Conservation (phyloP, 768 basidiomycete species). For the Leccinum subgranulosum region DNA sequence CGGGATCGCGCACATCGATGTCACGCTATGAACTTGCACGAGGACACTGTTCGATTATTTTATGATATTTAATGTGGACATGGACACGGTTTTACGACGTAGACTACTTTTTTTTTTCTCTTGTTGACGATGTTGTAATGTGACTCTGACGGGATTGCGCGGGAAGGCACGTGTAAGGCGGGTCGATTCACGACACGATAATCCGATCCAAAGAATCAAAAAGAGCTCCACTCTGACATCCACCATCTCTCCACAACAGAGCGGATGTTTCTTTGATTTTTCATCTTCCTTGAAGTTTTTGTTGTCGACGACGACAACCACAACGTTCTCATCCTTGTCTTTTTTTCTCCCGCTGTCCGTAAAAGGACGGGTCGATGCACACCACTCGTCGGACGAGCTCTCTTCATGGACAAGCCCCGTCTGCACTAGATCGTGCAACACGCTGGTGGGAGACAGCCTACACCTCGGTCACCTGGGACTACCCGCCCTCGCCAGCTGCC, state of each 20-base stretch:
- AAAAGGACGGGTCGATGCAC: conserved; percentile 12
- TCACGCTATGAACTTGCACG: conserved; percentile 13
- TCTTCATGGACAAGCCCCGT: not conserved
- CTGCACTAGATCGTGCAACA: not conserved
- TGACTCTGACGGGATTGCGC: conserved; percentile 3
- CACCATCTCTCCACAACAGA: not conserved
- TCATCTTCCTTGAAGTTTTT: not conserved
- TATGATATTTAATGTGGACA: conserved; percentile 17
- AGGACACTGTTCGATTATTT: conserved; percentile 1
- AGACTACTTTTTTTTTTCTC: not conserved
- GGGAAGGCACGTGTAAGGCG: conserved; percentile 13
- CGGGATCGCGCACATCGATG: conserved; percentile 28
- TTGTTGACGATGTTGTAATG: not conserved
- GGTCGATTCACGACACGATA: conserved; percentile 18
- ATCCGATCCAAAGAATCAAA: conserved; percentile 23
- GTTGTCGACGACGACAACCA: not conserved
- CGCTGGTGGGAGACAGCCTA: conserved; percentile 12
- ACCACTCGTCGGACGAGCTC: conserved; percentile 12
- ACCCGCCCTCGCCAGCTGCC: conserved; percentile 13
- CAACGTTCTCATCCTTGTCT: not conserved
- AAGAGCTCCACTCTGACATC: not conserved
- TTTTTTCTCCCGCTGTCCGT: conserved; percentile 2
- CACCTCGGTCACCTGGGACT: conserved; percentile 21
- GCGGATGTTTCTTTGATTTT: not conserved
- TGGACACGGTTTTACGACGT: not conserved